phyloP scores from a whole-genome alignment of 495 filamentous ascomycete species.

The Neurospora sp. region DNA sequence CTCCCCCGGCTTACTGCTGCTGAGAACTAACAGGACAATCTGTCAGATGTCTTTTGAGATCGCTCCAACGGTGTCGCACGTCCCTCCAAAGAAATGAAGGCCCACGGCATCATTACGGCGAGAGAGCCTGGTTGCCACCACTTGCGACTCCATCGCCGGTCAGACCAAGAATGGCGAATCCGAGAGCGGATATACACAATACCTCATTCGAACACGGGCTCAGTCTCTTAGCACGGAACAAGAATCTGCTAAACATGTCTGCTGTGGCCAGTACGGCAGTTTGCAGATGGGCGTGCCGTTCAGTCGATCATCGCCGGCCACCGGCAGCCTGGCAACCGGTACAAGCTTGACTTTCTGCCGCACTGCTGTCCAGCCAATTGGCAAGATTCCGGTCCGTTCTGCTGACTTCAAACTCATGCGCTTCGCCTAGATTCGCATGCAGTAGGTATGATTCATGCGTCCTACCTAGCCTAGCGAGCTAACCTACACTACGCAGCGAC shows the following conservation, averaged over 20 bases:
- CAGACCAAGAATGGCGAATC: neutral
- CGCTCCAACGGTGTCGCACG: neutral
- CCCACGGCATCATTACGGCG: neutral
- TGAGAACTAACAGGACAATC: neutral
- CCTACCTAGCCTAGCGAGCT: neutral
- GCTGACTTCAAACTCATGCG: constrained; percentile 23
- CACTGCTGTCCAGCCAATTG: constrained; percentile 18
- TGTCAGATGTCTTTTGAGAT: neutral
- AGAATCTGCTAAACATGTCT: neutral
- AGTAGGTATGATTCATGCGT: constrained; percentile 18
- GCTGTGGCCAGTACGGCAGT: neutral
- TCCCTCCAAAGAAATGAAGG: neutral
- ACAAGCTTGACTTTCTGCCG: neutral
- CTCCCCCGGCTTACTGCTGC: neutral
- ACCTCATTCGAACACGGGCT: neutral
- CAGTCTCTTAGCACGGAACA: neutral
- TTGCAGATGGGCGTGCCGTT: neutral
- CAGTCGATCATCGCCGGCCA: constrained; percentile 12
- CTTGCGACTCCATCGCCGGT: neutral
- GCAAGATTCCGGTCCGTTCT: constrained; percentile 16
- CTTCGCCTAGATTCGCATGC: constrained; percentile 15
- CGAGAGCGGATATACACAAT: neutral
- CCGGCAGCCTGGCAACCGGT: constrained; percentile 16
- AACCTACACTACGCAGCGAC: neutral
- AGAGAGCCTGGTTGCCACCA: neutral